These are phyloP conservation scores for Salix brachista DNA, from an alignment of 345 rosid species.

Conservation along the genomic window DNA sequence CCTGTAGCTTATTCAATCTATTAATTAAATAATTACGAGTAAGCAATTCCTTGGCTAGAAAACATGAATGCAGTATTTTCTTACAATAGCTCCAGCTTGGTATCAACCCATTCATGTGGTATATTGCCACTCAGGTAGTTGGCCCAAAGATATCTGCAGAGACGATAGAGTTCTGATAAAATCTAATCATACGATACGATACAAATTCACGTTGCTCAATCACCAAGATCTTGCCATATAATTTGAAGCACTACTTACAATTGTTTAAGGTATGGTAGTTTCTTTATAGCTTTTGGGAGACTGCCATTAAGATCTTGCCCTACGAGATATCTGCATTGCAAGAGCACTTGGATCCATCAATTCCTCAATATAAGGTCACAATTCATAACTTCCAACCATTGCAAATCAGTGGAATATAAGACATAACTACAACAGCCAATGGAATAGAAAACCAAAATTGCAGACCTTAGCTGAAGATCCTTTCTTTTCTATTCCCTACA, in stretches of 20 bases:
- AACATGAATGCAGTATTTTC: neutral
- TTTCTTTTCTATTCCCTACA: neutral
- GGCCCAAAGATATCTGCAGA: neutral
- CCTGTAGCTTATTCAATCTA: conserved; percentile 4
- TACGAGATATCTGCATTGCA: neutral
- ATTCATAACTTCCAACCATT: neutral
- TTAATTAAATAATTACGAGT: neutral
- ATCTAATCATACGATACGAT: neutral
- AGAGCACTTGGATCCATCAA: neutral
- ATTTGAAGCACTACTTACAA: conserved; percentile 1
- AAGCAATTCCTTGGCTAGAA: neutral
- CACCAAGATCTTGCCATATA: neutral
- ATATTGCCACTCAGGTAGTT: conserved; percentile 16
- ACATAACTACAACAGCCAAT: neutral
- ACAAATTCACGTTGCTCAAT: neutral
- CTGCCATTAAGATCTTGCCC: conserved; percentile 13
- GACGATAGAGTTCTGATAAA: neutral
- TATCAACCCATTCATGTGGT: conserved; percentile 14
- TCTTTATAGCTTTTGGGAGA: conserved; percentile 9
- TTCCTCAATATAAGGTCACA: too few species aligned
- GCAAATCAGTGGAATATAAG: neutral
- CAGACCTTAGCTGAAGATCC: too few species aligned
- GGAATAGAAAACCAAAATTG: too few species aligned
- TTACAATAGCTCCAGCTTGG: conserved; percentile 13
- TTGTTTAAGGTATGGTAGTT: conserved; percentile 7